These are phyloP conservation scores for Penicillium sp. DNA, from an alignment of 2,329 filamentous ascomycete species.

Conservation along the genomic window DNA sequence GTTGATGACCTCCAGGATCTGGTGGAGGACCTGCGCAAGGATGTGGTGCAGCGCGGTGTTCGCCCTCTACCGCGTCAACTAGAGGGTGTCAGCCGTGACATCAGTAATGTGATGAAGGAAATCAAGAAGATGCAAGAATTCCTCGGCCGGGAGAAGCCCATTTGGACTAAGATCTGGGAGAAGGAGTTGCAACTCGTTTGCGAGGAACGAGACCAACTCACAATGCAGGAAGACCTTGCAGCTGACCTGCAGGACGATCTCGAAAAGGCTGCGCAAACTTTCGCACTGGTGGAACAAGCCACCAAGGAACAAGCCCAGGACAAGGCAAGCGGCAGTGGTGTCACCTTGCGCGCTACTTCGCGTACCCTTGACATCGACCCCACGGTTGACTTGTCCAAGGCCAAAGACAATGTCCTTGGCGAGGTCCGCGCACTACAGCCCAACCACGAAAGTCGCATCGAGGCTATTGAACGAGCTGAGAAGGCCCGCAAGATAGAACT, in stretches of 20 bases:
- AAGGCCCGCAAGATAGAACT: constrained; percentile 88
- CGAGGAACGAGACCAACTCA: constrained; percentile 91
- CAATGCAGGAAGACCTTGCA: constrained; percentile 93
- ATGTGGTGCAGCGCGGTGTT: constrained; percentile 91
- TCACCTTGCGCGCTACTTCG: constrained; percentile 55
- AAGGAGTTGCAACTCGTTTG: constrained; percentile 95
- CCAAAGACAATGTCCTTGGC: constrained; percentile 88
- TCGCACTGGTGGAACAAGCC: constrained; percentile 92
- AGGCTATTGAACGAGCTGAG: constrained; percentile 97
- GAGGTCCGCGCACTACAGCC: constrained; percentile 92
- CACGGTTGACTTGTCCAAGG: constrained; percentile 72
- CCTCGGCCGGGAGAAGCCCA: constrained; percentile 86
- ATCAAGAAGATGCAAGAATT: constrained; percentile 94
- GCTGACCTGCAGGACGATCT: constrained; percentile 92
- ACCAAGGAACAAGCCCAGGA: constrained; percentile 95
- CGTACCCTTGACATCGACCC: constrained; percentile 55
- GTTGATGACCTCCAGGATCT: constrained; percentile 98
- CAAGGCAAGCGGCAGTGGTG: constrained; percentile 48
- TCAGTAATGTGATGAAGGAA: constrained; percentile 77
- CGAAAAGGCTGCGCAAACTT: constrained; percentile 91
- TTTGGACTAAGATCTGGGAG: constrained; percentile 99
- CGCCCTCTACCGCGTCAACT: constrained; percentile 88
- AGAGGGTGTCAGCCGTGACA: constrained; percentile 86
- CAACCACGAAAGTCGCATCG: constrained; percentile 89
- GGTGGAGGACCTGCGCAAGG: constrained; percentile 95